Base-by-base conservation (phyloP, 768 basidiomycete genomes). In the Cystofilobasidium bisporidii region DNA sequence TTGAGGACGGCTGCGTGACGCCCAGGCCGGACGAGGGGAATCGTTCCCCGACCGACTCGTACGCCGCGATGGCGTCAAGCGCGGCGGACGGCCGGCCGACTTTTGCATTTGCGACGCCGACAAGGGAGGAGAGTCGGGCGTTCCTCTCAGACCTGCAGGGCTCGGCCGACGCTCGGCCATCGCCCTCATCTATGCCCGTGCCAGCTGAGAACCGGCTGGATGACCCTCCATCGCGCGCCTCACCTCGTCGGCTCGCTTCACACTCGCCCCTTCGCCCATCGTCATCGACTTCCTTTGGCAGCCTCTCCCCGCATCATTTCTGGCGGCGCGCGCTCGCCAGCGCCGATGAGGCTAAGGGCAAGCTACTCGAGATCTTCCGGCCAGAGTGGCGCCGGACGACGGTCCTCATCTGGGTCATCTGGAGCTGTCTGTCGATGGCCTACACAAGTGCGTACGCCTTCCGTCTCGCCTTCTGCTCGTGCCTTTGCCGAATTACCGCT, bases 381-480 rank as follows among this genome's bases (percentile, higher is more conserved):
- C 86, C 87, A 0, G 84, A 88, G 73, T 91, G 90, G 89, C 73
- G 83, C 56, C 79, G 80, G 70, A 89, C 86, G 63, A 91, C 90
- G 26, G 17, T 90, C 67, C 78, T 91, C 41, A 84, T 92, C 26
- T 94, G 91, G 89, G 79, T 76, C 0, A 78, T 81, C 12, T 94
- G 91, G 91, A 83, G 81, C 65, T 77, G 81, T 0, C 87, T 90
- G 83, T 82, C 87, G 0, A 80, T 91, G 22, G 91, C 89, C 2
- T 56, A 56, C 30, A 56, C 53, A 4, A 56, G 53, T 87, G 70
- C 62, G 85, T 73, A n/a, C n/a, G 28, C 14, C 30, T 5, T 17
- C 47, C 20, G 30, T 24, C 55, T 47, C 24, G 48, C 20, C 38
- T 9, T n/a, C n/a, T n/a, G n/a, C n/a, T n/a, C n/a, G 26, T 10